These are phyloP conservation scores for Zygoascus biomembranicola DNA, from an alignment of 805 yeast genomes.

Conservation along the genomic window DNA sequence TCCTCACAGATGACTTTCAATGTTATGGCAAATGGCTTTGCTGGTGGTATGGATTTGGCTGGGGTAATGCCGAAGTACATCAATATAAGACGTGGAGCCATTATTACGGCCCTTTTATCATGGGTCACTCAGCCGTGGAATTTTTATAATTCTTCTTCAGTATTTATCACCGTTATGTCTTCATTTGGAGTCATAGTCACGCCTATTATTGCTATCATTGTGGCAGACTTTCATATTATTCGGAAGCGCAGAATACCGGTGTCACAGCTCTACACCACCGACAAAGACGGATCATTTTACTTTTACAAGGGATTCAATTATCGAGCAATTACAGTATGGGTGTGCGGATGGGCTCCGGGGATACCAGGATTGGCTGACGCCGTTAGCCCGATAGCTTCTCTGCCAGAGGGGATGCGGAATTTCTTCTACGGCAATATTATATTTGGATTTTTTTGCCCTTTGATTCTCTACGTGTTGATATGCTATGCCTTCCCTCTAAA, in stretches of 20 bases:
- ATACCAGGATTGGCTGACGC: constrained; percentile 28
- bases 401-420: constrained; percentile 32
- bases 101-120: constrained; percentile 17
- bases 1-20: constrained; percentile 35
- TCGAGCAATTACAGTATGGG: constrained; percentile 34
- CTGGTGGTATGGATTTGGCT: constrained; percentile 34
- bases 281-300: constrained; percentile 33
- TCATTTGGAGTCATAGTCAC: constrained; percentile 4
- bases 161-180: constrained; percentile 1
- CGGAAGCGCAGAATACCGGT: background rate
- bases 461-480: constrained; percentile 30
- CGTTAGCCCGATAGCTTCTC: constrained; percentile 25
- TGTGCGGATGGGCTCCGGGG: constrained; percentile 13
- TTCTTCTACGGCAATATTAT: constrained; percentile 39
- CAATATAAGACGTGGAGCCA: constrained; percentile 37
- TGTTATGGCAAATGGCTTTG: constrained; percentile 33
- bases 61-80: constrained; percentile 37
- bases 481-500: constrained; percentile 32
- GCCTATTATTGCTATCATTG: constrained; percentile 2
- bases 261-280: constrained; percentile 26
- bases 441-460: constrained; percentile 30
- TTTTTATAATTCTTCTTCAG: background rate
- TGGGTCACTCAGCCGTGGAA: constrained; percentile 4
- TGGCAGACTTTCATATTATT: constrained; percentile 1
- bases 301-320: constrained; percentile 37